phyloP scores from a whole-genome alignment of 2,329 filamentous ascomycete genomes.

The Dothideomycetidae sp. region DNA sequence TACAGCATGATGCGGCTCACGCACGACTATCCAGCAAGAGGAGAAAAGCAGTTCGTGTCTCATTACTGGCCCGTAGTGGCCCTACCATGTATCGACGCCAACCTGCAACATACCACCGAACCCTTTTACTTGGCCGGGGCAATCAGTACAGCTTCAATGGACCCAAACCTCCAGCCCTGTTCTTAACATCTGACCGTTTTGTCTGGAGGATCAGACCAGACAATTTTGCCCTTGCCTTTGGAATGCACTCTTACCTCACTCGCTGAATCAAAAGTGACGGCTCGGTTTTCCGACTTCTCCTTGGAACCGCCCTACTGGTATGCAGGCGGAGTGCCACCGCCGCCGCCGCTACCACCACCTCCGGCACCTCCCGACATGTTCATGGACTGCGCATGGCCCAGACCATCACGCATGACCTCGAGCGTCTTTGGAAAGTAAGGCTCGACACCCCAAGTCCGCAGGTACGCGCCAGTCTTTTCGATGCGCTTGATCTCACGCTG shows the following conservation, averaged over 20 bases:
- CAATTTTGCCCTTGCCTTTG: not conserved
- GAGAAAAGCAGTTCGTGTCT: no score
- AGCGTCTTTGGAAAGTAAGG: constrained; percentile 40
- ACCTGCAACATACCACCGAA: no score
- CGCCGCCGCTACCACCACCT: constrained; percentile 7
- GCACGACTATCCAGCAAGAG: no score
- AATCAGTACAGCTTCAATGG: no score
- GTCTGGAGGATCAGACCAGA: not conserved
- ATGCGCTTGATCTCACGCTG: constrained; percentile 40
- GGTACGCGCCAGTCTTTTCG: constrained; percentile 40
- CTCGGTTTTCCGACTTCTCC: not conserved
- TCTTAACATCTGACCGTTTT: not conserved
- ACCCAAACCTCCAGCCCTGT: no score
- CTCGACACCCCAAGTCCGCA: constrained; percentile 38
- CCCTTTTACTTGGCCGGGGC: no score
- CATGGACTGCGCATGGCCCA: constrained; percentile 9
- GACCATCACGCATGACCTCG: constrained; percentile 32
- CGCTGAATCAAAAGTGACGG: not conserved
- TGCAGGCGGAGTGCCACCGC: constrained; percentile 13
- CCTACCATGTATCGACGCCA: no score
- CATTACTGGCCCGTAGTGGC: no score
- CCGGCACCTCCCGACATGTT: not conserved
- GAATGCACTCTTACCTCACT: not conserved
- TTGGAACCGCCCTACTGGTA: constrained; percentile 10
- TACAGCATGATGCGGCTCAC: no score